Conservation (phyloP, 208 protist genomes). For the Leishmania lainsoni region DNA sequence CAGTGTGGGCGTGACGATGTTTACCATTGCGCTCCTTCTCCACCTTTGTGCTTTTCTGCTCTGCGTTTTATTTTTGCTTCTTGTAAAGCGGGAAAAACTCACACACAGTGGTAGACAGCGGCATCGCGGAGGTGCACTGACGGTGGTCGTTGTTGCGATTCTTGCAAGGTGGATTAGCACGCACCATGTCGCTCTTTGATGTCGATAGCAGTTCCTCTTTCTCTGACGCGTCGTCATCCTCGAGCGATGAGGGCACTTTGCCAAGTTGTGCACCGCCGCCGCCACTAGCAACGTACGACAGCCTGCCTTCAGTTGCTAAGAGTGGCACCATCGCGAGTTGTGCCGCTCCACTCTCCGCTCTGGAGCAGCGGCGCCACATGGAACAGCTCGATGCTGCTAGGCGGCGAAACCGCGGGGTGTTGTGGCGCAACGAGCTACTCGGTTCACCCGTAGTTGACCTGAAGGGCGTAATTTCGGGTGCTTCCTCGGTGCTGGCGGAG, state of each 20-base stretch:
- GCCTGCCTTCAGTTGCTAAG: background rate
- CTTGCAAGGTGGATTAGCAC: too few relatives aligned
- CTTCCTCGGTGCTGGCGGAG: background rate
- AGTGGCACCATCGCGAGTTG: background rate
- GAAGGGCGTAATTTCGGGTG: background rate
- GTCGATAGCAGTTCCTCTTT: conserved; percentile 16
- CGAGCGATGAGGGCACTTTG: conserved; percentile 19
- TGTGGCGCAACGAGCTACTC: conserved; percentile 19
- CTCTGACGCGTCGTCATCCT: conserved; percentile 2
- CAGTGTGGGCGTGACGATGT: background rate
- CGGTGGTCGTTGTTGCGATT: background rate
- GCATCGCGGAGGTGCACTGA: background rate
- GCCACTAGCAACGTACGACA: background rate
- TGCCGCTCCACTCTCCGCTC: conserved; percentile 1
- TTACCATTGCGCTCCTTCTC: background rate
- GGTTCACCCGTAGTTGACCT: background rate
- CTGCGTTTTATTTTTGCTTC: background rate
- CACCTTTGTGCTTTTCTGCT: background rate
- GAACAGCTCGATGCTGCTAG: conserved; percentile 16
- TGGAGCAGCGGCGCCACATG: conserved; percentile 34
- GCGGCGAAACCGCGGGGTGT: background rate
- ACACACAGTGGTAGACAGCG: background rate
- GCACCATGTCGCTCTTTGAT: conserved; percentile 40
- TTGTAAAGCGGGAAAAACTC: background rate
- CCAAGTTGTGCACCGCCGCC: conserved; percentile 6